Conservation (phyloP, 2,329 filamentous ascomycete species). For the Pestalotiopsis sp. region DNA sequence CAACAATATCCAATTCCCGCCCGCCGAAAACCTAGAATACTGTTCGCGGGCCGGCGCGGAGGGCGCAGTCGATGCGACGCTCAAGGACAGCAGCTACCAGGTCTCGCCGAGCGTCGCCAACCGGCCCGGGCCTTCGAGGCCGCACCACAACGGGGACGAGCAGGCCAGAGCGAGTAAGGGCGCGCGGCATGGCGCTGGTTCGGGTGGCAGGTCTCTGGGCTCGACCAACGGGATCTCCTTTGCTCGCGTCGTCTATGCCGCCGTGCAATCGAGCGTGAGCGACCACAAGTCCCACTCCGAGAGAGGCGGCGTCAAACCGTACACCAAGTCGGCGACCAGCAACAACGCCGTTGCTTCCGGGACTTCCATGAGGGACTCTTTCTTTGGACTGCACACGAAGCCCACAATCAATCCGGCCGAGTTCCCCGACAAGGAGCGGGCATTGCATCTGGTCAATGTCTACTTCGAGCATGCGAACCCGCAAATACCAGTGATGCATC, state of each 20-base stretch:
- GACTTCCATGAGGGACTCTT: constrained; percentile 90
- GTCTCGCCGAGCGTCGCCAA: constrained; percentile 37
- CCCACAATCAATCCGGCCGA: constrained; percentile 83
- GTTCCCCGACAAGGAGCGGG: constrained; percentile 80
- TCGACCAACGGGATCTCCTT: constrained; percentile 92
- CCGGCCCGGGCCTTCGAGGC: constrained; percentile 30
- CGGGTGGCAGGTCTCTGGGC: constrained; percentile 80
- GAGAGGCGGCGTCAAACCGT: constrained; percentile 62
- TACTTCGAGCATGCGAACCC: constrained; percentile 98
- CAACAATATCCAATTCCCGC: constrained; percentile 72
- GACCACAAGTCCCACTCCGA: constrained; percentile 70
- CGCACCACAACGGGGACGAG: constrained; percentile 36
- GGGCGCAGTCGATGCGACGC: constrained; percentile 33
- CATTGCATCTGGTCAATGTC: constrained; percentile 71
- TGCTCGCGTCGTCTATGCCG: constrained; percentile 90
- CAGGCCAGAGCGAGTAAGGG: constrained; percentile 56
- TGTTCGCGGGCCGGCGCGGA: constrained; percentile 54
- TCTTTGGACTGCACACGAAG: constrained; percentile 93
- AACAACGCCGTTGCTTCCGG: constrained; percentile 53
- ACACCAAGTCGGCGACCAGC: constrained; percentile 52
- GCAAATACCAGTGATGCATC: constrained; percentile 90
- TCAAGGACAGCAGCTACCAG: constrained; percentile 35
- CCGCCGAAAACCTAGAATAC: constrained; percentile 70
- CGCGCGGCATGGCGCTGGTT: constrained; percentile 48
- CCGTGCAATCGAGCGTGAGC: constrained; percentile 75